Base-by-base conservation (phyloP, 495 filamentous ascomycete genomes). In the Talaromyces nanjingensis region DNA sequence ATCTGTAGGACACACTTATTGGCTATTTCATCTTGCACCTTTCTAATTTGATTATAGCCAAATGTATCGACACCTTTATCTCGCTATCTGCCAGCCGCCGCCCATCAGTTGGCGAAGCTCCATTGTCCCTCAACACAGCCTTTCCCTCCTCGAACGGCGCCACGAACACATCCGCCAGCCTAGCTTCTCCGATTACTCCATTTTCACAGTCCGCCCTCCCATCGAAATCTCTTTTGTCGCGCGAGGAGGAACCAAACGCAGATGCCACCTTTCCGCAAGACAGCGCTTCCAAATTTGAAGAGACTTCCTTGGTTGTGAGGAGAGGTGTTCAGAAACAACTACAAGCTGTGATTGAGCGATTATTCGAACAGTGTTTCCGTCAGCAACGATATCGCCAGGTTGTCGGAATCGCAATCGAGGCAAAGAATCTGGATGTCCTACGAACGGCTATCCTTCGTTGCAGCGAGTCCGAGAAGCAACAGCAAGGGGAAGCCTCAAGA, bases 31-130 rank as follows among this genome's bases (percentile, higher is more conserved):
- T 81, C 75, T 86, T 75, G 65, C 77, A 29, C 60, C 3, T 39
- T n/a, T 56, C 31, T 65, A 65, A 64, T 31, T 45, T 34, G 20
- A 47, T 25, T 60, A 42, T 66, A 86, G 87, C 93, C 22, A 96
- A 94, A 83, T 99, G 96, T 72, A 86, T 99, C 69, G 96, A 99
- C 74, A 94, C 96, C 61, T 99, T 97, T 74, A 96, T 99, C 70
- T 86, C 90, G 59, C 84, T 93, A 54, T 92, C 90, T 60, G 86
- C 87, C 49, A 81, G 84, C 69, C 87, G 87, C 69, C 84, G 90
- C 67, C 79, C 84, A 52, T 74, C 74, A 18, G 76, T 76, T 14
- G 81, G 84, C 61, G 78, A 86, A 55, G 80, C 84, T 18, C 78
- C 88, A 5, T 84, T 87, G 33, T 83, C 91, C 63, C 79, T 96